Evolutionary conservation across 805 yeast species (phyloP), one percentile per base, ranked within the genome.

Genomic region (Cyberlindnera veronae): DNA sequence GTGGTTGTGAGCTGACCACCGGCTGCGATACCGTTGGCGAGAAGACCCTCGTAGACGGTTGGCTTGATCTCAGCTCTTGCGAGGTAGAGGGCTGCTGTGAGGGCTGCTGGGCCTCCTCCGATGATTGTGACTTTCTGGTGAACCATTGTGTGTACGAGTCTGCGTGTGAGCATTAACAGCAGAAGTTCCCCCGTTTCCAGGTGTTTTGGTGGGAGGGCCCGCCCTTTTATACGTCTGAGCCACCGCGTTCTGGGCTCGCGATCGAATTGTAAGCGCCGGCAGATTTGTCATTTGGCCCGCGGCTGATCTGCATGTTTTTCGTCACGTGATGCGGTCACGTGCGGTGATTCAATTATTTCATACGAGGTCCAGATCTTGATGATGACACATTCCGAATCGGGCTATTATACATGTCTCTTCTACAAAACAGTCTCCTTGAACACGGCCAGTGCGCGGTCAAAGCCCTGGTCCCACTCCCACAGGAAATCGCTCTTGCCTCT

Each of bases 1-100:
- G 99, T 93, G 55, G 99, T 93, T 50, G 99, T 93, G 57, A 93
- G 76, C 70, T 93, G 99, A 46, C 99, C 99, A 57, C 99, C 99
- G 20, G 99, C 96, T 39, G 99, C 99, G 54, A 91, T 77, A 54
- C 99, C 99, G 67, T 93, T 93, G 51, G 99, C 99, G 44, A 71
- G 56, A 84, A 91, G 73, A 58, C 99, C 99, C 70, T 93, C 99
- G 68, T 89, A 93, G 55, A 93, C 66, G 22, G 85, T 81, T 18
- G 99, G 97, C 67, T 84, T 81, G 61, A 89, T 79, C 73, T 93
- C 99, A 31, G 99, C 99, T 67, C 99, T 83, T 22, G 98, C 83
- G 40, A 93, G 73, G 67, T 93, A 93, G 64, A 93, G 87, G 51
- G 99, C 99, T 37, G 99, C 99, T 32, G 99, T 93, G 75, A 93